phyloP scores from a whole-genome alignment of 2,329 filamentous ascomycete genomes.

The Xylaria multiplex region DNA sequence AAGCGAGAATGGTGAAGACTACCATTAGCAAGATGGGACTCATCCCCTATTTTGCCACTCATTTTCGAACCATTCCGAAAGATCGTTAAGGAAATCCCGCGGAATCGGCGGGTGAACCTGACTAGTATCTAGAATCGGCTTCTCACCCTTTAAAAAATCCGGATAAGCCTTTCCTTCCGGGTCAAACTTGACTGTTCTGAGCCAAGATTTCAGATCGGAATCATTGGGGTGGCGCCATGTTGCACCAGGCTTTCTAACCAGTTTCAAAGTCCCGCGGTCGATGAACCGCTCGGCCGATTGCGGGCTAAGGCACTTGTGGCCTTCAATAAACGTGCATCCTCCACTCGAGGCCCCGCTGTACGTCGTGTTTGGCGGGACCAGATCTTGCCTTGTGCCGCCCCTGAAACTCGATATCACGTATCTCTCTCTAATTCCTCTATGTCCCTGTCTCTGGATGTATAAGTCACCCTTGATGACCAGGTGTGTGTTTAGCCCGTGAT shows the following conservation, averaged over 20 bases:
- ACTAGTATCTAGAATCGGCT: conserved; percentile 16
- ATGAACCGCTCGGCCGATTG: conserved; percentile 38
- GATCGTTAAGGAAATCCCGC: neutral
- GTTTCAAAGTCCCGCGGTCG: conserved; percentile 30
- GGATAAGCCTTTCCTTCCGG: conserved; percentile 26
- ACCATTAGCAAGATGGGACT: neutral
- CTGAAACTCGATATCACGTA: conserved; percentile 13
- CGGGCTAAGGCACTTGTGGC: conserved; percentile 34
- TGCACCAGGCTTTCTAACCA: neutral
- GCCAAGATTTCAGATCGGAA: conserved; percentile 15
- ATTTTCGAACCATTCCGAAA: conserved; percentile 32
- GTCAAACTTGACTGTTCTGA: conserved; percentile 25
- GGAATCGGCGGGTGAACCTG: neutral
- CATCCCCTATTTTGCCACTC: conserved; percentile 21
- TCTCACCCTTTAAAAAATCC: conserved; percentile 7
- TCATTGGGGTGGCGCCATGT: neutral
- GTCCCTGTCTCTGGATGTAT: neutral
- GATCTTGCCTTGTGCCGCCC: neutral
- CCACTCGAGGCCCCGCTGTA: conserved; percentile 25
- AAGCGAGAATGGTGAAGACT: neutral
- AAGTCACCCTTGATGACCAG: conserved; percentile 29
- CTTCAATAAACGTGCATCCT: conserved; percentile 35
- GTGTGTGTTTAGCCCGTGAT: conserved; percentile 34
- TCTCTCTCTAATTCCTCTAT: neutral
- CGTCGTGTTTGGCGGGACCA: neutral